Conservation (phyloP, 371 early-diverging fungal species). For the Syncephalastrum contaminatum region DNA sequence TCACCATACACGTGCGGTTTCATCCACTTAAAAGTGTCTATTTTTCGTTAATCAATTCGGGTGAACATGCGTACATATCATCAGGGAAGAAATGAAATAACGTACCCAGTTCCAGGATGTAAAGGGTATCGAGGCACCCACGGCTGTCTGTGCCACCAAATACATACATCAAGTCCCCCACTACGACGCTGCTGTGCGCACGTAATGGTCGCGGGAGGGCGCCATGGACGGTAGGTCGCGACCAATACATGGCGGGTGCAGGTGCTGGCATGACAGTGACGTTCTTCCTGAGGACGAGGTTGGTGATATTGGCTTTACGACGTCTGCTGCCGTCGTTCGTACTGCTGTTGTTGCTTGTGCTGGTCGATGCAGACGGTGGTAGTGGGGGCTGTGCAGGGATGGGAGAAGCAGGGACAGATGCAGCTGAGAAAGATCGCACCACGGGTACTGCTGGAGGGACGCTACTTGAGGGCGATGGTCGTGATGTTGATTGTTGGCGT, state of each 20-base stretch:
- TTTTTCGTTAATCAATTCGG: background rate
- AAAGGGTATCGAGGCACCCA: constrained; percentile 68
- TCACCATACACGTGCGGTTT: constrained; percentile 64
- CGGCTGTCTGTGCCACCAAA: constrained; percentile 80
- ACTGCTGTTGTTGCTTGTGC: too few species aligned
- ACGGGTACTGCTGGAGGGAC: too few species aligned
- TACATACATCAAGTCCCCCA: constrained; percentile 67
- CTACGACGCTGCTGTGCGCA: constrained; percentile 70
- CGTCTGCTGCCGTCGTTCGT: too few species aligned
- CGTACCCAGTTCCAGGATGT: constrained; percentile 69
- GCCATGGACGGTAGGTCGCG: constrained; percentile 35
- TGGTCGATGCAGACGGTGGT: too few species aligned
- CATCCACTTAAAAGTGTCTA: constrained; percentile 82
- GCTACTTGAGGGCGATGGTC: too few species aligned
- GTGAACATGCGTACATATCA: background rate
- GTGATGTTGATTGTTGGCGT: too few species aligned
- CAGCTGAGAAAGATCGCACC: too few species aligned
- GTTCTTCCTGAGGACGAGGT: constrained; percentile 12
- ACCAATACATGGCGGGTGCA: constrained; percentile 81
- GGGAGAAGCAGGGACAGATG: too few species aligned
- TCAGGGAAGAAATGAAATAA: background rate
- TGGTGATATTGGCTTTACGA: background rate
- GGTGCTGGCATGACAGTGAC: constrained; percentile 44
- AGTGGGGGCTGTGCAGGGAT: too few species aligned
- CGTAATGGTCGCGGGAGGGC: constrained; percentile 43